These are phyloP conservation scores for Vicia villosa DNA, from an alignment of 306 rosid species.

Conservation along the genomic window DNA sequence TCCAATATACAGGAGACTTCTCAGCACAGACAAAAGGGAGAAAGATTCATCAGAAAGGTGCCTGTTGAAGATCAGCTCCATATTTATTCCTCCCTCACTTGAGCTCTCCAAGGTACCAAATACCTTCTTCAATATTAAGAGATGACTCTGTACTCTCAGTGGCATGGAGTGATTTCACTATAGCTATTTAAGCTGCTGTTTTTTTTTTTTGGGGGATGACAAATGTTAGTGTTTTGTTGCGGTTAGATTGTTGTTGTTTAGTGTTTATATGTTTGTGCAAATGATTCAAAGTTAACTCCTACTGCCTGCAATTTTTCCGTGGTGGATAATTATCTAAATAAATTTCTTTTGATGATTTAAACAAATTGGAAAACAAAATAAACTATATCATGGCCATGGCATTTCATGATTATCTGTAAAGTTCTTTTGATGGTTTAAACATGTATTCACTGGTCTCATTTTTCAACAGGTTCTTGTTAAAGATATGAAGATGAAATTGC, in stretches of 20 bases:
- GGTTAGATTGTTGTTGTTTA: slow-evolving; percentile 3
- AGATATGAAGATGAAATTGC: slow-evolving; percentile 74
- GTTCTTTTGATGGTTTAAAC: slow-evolving; percentile 28
- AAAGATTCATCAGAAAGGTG: slow-evolving; percentile 86
- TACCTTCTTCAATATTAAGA: slow-evolving; percentile 18
- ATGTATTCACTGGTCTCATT: slow-evolving; percentile 22
- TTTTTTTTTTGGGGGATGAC: background rate
- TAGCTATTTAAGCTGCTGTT: slow-evolving; percentile 12
- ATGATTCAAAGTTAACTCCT: slow-evolving; percentile 27
- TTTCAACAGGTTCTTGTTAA: slow-evolving; percentile 56
- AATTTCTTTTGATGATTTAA: background rate
- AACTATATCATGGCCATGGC: background rate
- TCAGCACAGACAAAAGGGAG: slow-evolving; percentile 78
- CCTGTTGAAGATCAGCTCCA: slow-evolving; percentile 62
- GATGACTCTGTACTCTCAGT: slow-evolving; percentile 4
- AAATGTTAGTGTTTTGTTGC: background rate
- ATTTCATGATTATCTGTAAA: slow-evolving; percentile 24
- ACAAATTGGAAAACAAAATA: slow-evolving; percentile 21
- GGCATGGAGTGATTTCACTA: slow-evolving; percentile 21
- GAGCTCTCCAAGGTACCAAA: slow-evolving; percentile 70
- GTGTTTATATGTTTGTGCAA: slow-evolving; percentile 7
- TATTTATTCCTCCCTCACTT: slow-evolving; percentile 67
- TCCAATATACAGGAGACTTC: slow-evolving; percentile 77
- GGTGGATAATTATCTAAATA: slow-evolving; percentile 2
- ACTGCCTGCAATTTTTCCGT: slow-evolving; percentile 16